phyloP scores from a whole-genome alignment of 805 yeast genomes.

The Cyberlindnera galapagoensis region DNA sequence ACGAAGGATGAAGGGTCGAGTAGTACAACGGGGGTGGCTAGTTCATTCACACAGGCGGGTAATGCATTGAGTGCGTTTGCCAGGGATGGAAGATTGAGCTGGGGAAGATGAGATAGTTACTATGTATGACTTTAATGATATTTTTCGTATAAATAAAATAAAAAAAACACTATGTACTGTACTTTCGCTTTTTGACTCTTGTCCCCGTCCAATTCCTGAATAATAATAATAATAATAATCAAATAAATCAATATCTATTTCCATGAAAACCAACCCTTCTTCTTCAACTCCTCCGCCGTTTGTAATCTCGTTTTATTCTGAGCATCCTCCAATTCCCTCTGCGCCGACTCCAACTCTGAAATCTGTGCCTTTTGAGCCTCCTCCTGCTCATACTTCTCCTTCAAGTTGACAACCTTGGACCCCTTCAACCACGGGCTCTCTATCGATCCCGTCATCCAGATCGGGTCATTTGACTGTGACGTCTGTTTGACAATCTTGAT shows the following conservation, averaged over 20 bases:
- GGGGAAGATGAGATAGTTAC: too few relatives aligned
- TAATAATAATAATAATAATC: not conserved
- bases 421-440: constrained; percentile 57
- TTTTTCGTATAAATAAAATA: too few relatives aligned
- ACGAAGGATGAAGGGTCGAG: constrained; percentile 13
- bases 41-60: constrained; percentile 27
- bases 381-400: constrained; percentile 41
- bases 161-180: too few relatives aligned
- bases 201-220: too few relatives aligned
- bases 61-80: constrained; percentile 22
- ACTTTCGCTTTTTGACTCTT: too few relatives aligned
- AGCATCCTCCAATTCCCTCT: constrained; percentile 32
- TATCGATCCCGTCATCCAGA: constrained; percentile 75
- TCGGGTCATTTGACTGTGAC: constrained; percentile 63
- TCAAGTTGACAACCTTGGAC: constrained; percentile 30
- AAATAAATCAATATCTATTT: constrained; percentile 13
- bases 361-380: constrained; percentile 36
- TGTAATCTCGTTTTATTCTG: constrained; percentile 22
- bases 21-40: constrained; percentile 15
- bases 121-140: too few relatives aligned
- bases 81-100: constrained; percentile 23
- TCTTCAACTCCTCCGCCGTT: constrained; percentile 27
- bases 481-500: constrained; percentile 63
- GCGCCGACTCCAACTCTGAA: constrained; percentile 36
- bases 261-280: constrained; percentile 29